Conservation (phyloP, 176 grass and related monocot genomes). For the Tuctoria greenei region DNA sequence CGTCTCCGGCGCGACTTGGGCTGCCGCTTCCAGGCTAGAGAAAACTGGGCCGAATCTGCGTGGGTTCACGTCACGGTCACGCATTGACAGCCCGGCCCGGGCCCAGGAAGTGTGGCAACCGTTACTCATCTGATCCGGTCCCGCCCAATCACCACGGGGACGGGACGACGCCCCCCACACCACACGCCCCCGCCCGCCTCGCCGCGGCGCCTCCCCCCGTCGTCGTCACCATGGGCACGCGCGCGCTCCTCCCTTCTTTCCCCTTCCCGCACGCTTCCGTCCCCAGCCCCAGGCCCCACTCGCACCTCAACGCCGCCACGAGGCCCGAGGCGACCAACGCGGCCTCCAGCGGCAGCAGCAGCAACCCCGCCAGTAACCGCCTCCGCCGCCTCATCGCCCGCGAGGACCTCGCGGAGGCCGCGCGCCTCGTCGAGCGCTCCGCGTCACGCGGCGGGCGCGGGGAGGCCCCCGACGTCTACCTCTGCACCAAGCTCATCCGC, state of each 20-base stretch:
- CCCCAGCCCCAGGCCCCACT: slow-evolving; percentile 24
- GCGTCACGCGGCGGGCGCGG: slow-evolving; percentile 35
- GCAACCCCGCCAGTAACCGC: slow-evolving; percentile 30
- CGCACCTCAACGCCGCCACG: slow-evolving; percentile 18
- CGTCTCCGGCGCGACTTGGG: too few relatives aligned
- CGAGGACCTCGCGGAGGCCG: slow-evolving; percentile 50
- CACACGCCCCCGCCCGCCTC: slow-evolving; percentile 41
- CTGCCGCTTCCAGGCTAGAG: too few relatives aligned
- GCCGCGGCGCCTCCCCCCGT: slow-evolving; percentile 1
- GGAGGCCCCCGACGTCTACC: slow-evolving; percentile 55
- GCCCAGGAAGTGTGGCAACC: not conserved
- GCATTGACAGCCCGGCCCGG: not conserved
- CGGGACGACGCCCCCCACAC: slow-evolving; percentile 19
- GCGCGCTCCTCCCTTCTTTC: slow-evolving; percentile 39
- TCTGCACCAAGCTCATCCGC: slow-evolving; percentile 66
- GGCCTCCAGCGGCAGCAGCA: not conserved
- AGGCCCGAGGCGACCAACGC: slow-evolving; percentile 42
- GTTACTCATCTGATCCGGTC: slow-evolving; percentile 44
- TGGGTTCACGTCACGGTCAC: not conserved
- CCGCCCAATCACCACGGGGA: slow-evolving; percentile 33
- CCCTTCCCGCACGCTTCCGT: slow-evolving; percentile 30
- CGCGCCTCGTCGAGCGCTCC: slow-evolving; percentile 45
- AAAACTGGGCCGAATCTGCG: not conserved
- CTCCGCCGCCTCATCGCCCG: slow-evolving; percentile 57
- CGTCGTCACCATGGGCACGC: slow-evolving; percentile 41